phyloP scores from a whole-genome alignment of 768 basidiomycete genomes.

The Boletus rubropictus region DNA sequence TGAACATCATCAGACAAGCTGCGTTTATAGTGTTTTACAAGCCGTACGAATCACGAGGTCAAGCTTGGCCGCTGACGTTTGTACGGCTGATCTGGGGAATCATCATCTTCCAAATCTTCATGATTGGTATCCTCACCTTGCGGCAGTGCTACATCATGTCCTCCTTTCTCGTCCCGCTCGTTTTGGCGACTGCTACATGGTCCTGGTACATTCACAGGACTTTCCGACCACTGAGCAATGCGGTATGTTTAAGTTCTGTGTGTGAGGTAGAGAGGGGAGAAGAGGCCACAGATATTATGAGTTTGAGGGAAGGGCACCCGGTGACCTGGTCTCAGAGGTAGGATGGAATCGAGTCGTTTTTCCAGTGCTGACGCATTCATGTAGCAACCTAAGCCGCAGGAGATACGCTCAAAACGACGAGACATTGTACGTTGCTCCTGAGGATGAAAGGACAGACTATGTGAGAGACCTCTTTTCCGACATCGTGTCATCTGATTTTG shows the following conservation, averaged over 20 bases:
- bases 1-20: background rate
- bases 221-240: conserved; percentile 71
- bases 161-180: conserved; percentile 66
- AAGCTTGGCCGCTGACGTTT: conserved; percentile 97
- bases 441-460: conserved; percentile 89
- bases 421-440: conserved; percentile 90
- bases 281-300: conserved; percentile 71
- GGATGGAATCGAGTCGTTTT: background rate
- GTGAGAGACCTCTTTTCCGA: conserved; percentile 34
- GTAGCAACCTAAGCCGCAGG: conserved; percentile 75
- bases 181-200: conserved; percentile 72
- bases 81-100: conserved; percentile 88
- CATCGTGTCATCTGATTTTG: conserved; percentile 6
- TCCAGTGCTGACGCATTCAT: background rate
- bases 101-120: conserved; percentile 90
- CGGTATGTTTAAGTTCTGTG: conserved; percentile 79
- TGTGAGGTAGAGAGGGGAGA: conserved; percentile 88
- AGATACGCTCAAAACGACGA: conserved; percentile 93
- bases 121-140: conserved; percentile 90
- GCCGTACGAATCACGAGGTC: conserved; percentile 94
- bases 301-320: conserved; percentile 75
- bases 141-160: conserved; percentile 53
- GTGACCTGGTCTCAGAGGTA: conserved; percentile 89
- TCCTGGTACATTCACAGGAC: conserved; percentile 67
- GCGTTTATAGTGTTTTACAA: conserved; percentile 85